These are phyloP conservation scores for Melocanna baccifera DNA, from an alignment of 176 grass and related monocot species.

Conservation along the genomic window DNA sequence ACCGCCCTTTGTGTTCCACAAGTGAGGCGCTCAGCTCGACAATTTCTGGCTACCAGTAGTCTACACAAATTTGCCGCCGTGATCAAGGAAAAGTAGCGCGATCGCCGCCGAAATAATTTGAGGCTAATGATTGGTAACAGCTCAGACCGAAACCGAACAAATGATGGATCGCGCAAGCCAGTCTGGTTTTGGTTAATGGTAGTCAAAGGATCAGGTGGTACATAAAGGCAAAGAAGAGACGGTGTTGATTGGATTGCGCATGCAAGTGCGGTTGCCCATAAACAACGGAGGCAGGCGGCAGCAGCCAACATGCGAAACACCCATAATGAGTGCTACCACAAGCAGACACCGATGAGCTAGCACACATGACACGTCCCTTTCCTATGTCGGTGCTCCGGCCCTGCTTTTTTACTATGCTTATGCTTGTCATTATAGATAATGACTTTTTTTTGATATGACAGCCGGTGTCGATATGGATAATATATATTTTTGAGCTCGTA, in stretches of 20 bases:
- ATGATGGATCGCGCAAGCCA: background rate
- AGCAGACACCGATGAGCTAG: background rate
- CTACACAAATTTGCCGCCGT: background rate
- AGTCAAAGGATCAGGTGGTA: background rate
- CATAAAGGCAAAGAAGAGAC: background rate
- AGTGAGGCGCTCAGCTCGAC: background rate
- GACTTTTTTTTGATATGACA: too few relatives aligned
- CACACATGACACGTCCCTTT: background rate
- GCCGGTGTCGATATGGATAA: too few relatives aligned
- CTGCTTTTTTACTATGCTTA: too few relatives aligned
- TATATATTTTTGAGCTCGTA: too few relatives aligned
- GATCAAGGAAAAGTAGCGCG: background rate
- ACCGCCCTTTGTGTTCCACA: background rate
- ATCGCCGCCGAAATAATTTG: background rate
- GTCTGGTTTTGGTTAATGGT: background rate
- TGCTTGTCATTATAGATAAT: too few relatives aligned
- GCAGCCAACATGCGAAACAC: background rate
- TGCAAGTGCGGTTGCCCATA: constrained; percentile 1
- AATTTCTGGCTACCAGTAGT: background rate
- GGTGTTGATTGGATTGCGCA: background rate
- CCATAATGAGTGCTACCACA: background rate
- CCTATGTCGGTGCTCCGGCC: constrained; percentile 10
- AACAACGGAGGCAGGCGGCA: background rate
- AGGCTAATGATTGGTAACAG: constrained; percentile 25
- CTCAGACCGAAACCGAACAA: constrained; percentile 28